A percentile compares a stretch with the other conserved stretches of the same genome.
Conservation (phyloP, 148 eudicot species). For the Spergularia bocconei region DNA sequence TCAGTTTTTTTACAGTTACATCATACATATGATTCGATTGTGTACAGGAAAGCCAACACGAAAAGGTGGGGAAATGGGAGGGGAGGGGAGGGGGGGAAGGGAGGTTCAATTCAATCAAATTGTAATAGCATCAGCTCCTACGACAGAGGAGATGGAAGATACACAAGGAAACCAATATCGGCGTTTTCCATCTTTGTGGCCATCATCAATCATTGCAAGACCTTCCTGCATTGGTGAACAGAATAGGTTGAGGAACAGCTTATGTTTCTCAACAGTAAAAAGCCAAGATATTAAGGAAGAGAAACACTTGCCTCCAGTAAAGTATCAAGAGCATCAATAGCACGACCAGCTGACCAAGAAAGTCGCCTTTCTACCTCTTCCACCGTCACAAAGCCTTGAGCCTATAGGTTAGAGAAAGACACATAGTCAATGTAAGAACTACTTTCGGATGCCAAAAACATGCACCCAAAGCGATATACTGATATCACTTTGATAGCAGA, state of each 20-base stretch:
- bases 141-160: slow-evolving; percentile 68
- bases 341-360: slow-evolving; percentile 88
- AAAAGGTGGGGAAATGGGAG: not conserved
- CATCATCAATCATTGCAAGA: slow-evolving; percentile 97
- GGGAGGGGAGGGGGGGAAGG: slow-evolving; percentile 11
- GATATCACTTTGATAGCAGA: too few species aligned
- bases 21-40: not conserved
- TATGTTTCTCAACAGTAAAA: not conserved
- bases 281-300: not conserved
- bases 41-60: not conserved
- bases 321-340: slow-evolving; percentile 90
- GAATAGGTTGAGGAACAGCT: slow-evolving; percentile 2
- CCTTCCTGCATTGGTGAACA: slow-evolving; percentile 62
- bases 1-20: not conserved
- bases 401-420: slow-evolving; percentile 32
- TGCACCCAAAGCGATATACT: too few species aligned
- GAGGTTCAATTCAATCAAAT: slow-evolving; percentile 6
- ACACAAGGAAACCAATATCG: slow-evolving; percentile 97
- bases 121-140: slow-evolving; percentile 51
- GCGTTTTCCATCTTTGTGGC: slow-evolving; percentile 80
- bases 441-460: not conserved
- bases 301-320: slow-evolving; percentile 60
- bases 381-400: slow-evolving; percentile 83
- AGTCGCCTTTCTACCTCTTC: slow-evolving; percentile 83
- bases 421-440: not conserved